phyloP scores from a whole-genome alignment of 1,284 basidiomycete genomes.

The Ceratobasidium sp. region DNA sequence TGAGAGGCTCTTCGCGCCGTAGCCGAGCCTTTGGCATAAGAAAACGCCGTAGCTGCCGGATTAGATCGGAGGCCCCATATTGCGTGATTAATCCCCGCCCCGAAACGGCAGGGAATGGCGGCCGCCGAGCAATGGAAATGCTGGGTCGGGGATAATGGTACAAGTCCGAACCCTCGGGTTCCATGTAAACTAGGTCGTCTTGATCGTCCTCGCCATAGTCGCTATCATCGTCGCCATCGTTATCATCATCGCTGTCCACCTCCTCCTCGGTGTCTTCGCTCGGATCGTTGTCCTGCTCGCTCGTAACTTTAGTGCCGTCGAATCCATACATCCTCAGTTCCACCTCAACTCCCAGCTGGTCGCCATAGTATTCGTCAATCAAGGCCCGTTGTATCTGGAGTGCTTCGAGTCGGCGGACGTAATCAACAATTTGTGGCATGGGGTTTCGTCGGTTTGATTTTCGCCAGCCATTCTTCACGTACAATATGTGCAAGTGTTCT shows the following conservation, averaged over 20 bases:
- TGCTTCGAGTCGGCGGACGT: slow-evolving; percentile 20
- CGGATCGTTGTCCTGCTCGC: neutral
- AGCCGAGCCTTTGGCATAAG: no score
- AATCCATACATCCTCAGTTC: neutral
- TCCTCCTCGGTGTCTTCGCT: slow-evolving; percentile 1
- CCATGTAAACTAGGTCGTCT: no score
- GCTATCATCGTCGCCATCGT: no score
- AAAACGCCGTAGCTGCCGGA: slow-evolving; percentile 5
- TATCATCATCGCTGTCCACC: neutral
- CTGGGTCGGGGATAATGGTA: slow-evolving; percentile 15
- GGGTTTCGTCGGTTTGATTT: neutral
- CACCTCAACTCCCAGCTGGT: neutral
- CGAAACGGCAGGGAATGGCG: slow-evolving; percentile 1
- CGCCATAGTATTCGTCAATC: slow-evolving; percentile 14
- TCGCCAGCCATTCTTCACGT: slow-evolving; percentile 8
- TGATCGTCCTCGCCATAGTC: no score
- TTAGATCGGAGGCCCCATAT: slow-evolving; percentile 18
- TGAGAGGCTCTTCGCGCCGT: neutral
- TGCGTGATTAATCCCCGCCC: neutral
- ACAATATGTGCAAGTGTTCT: slow-evolving; percentile 24
- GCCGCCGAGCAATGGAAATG: slow-evolving; percentile 13
- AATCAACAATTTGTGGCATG: slow-evolving; percentile 9
- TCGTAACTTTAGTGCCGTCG: neutral
- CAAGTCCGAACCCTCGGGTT: neutral
- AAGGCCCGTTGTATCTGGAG: neutral